phyloP scores from a whole-genome alignment of 768 basidiomycete species.

The Fomitopsis serialis region DNA sequence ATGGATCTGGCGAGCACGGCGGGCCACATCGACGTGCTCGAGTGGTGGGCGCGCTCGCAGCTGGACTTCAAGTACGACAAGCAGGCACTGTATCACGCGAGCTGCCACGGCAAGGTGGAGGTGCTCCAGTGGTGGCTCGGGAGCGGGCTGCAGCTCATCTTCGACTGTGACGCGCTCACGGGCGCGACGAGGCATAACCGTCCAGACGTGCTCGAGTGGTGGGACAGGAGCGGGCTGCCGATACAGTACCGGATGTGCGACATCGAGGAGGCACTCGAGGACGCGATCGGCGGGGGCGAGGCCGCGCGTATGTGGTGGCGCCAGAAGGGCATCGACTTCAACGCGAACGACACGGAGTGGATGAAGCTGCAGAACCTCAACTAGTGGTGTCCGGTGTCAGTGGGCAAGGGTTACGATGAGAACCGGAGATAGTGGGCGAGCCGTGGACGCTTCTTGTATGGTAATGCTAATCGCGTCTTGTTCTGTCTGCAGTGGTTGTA shows the following conservation, averaged over 20 bases:
- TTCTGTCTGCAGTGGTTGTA: background rate
- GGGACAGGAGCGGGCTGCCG: slow-evolving; percentile 72
- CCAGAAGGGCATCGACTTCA: slow-evolving; percentile 75
- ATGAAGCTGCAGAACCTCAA: slow-evolving; percentile 78
- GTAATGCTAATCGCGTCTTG: background rate
- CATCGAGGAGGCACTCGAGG: slow-evolving; percentile 87
- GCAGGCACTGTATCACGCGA: slow-evolving; percentile 72
- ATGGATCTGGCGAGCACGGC: slow-evolving; percentile 84
- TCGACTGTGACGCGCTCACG: slow-evolving; percentile 74
- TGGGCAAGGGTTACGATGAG: too few species aligned
- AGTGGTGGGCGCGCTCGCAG: slow-evolving; percentile 82
- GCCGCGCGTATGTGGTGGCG: slow-evolving; percentile 79
- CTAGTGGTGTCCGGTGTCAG: slow-evolving; percentile 8
- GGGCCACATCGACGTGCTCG: slow-evolving; percentile 68
- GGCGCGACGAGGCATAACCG: slow-evolving; percentile 80
- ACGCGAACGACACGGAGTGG: slow-evolving; percentile 83
- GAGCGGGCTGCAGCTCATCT: slow-evolving; percentile 71
- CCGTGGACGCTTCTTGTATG: background rate
- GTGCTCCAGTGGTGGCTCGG: slow-evolving; percentile 82
- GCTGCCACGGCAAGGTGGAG: slow-evolving; percentile 73
- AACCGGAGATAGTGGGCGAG: too few species aligned
- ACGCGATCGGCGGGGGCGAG: slow-evolving; percentile 77
- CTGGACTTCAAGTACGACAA: slow-evolving; percentile 77
- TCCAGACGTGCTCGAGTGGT: slow-evolving; percentile 83
- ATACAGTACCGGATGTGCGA: slow-evolving; percentile 89